Percentiles rank a stretch among this genome's conserved stretches.
Evolutionary conservation across 108 stramenopile genomes (phyloP).

Genomic region (Conticribra weissflogii): DNA sequence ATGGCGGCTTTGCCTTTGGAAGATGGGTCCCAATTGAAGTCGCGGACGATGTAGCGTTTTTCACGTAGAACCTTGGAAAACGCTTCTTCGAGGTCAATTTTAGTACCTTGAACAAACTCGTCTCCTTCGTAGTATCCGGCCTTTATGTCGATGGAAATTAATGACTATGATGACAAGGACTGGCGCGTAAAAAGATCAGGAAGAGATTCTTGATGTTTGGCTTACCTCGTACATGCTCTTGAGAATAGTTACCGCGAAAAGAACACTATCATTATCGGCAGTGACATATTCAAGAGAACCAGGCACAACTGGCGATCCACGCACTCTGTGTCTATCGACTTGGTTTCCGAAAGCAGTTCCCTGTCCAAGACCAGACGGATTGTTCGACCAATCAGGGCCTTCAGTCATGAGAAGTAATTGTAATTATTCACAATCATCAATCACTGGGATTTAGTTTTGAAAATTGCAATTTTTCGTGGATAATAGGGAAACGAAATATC

Average conservation of each 20-base stretch:
- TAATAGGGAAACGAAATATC: too few relatives aligned
- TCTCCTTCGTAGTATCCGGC: slow-evolving; percentile 92
- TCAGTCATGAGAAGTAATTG: background rate
- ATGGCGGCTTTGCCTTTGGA: slow-evolving; percentile 81
- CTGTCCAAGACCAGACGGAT: slow-evolving; percentile 70
- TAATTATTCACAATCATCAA: slow-evolving; percentile 4
- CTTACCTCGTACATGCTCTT: slow-evolving; percentile 84
- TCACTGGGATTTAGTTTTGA: background rate
- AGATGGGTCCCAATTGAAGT: slow-evolving; percentile 86
- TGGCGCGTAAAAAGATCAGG: background rate
- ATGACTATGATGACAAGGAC: background rate
- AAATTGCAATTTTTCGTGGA: background rate
- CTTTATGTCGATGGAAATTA: too few relatives aligned
- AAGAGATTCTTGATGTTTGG: too few relatives aligned
- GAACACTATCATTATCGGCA: slow-evolving; percentile 77
- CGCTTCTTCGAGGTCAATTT: slow-evolving; percentile 85
- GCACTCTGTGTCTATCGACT: slow-evolving; percentile 78
- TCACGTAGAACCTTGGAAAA: slow-evolving; percentile 87
- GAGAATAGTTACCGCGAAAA: slow-evolving; percentile 93
- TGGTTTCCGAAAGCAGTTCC: slow-evolving; percentile 71
- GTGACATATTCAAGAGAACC: slow-evolving; percentile 79
- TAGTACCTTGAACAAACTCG: slow-evolving; percentile 84
- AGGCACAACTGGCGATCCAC: slow-evolving; percentile 94
- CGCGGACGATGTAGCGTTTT: slow-evolving; percentile 90
- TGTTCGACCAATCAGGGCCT: slow-evolving; percentile 85